phyloP scores from a whole-genome alignment of 2,329 filamentous ascomycete species.

The Xylaria sp. region DNA sequence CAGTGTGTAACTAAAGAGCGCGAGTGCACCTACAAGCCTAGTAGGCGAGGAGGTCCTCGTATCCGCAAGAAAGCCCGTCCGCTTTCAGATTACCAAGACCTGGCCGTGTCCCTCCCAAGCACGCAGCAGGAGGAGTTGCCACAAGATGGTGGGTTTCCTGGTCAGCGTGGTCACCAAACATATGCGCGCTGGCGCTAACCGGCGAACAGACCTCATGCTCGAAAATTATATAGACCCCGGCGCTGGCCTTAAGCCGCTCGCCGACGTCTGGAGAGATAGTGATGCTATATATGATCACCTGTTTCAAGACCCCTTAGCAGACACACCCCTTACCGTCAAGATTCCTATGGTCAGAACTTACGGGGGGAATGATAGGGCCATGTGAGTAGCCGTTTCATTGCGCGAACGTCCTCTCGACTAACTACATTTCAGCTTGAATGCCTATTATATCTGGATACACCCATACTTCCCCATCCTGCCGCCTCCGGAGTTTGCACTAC shows the following conservation, averaged over 20 bases:
- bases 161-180: not conserved
- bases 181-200: slow-evolving; percentile 14
- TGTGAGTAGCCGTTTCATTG: slow-evolving; percentile 38
- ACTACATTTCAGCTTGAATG: slow-evolving; percentile 43
- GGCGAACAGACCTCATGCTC: slow-evolving; percentile 30
- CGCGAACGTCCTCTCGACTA: not conserved
- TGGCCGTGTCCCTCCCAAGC: slow-evolving; percentile 32
- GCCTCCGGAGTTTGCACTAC: slow-evolving; percentile 40
- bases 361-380: slow-evolving; percentile 41
- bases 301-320: slow-evolving; percentile 35
- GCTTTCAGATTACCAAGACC: slow-evolving; percentile 34
- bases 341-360: slow-evolving; percentile 47
- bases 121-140: slow-evolving; percentile 36
- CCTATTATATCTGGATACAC: slow-evolving; percentile 57
- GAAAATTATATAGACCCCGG: slow-evolving; percentile 50
- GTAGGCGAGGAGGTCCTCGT: slow-evolving; percentile 47
- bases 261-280: slow-evolving; percentile 49
- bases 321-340: slow-evolving; percentile 20
- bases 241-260: slow-evolving; percentile 50
- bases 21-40: slow-evolving; percentile 48
- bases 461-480: slow-evolving; percentile 54
- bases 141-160: slow-evolving; percentile 36
- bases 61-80: slow-evolving; percentile 44
- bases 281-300: slow-evolving; percentile 52
- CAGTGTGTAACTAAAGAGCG: slow-evolving; percentile 45